Percentiles rank a stretch among this genome's conserved stretches.
Evolutionary conservation across 495 filamentous ascomycete genomes (phyloP).

Genomic region (Hyaloscypha bicolor): DNA sequence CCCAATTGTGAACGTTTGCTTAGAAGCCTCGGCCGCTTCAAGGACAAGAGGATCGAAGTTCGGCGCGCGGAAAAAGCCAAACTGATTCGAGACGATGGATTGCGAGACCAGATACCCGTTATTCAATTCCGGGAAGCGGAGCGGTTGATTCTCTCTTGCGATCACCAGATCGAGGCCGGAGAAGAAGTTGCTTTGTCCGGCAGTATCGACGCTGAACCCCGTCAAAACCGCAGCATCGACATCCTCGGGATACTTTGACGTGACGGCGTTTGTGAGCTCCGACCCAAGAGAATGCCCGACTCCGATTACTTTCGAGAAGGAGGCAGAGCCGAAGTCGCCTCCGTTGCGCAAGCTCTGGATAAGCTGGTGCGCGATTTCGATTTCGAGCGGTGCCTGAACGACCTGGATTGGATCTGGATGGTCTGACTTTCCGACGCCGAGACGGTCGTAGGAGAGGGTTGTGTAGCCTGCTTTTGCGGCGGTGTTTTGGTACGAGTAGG

Average conservation of each 20-base stretch:
- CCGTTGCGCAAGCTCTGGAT: constrained; percentile 47
- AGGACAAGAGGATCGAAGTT: constrained; percentile 50
- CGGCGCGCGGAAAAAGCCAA: constrained; percentile 48
- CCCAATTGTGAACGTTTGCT: constrained; percentile 53
- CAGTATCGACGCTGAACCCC: constrained; percentile 51
- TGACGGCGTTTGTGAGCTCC: constrained; percentile 47
- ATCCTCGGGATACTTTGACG: constrained; percentile 49
- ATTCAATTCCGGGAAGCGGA: constrained; percentile 40
- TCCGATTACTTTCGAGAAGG: constrained; percentile 51
- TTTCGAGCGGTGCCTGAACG: constrained; percentile 55
- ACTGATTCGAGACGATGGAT: constrained; percentile 25
- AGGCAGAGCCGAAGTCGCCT: neutral
- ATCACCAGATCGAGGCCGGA: constrained; percentile 44
- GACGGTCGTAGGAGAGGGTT: constrained; percentile 60
- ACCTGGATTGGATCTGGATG: constrained; percentile 56
- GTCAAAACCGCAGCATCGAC: constrained; percentile 61
- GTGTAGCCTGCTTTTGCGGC: constrained; percentile 54
- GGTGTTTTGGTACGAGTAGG: constrained; percentile 58
- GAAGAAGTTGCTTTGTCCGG: constrained; percentile 40
- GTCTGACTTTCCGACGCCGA: constrained; percentile 58
- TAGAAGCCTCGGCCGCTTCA: constrained; percentile 42
- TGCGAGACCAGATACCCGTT: constrained; percentile 32
- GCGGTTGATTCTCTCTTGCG: constrained; percentile 46
- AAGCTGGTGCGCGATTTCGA: constrained; percentile 51
- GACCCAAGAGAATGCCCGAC: constrained; percentile 60